phyloP scores from a whole-genome alignment of 2,329 filamentous ascomycete genomes.

The Aspergillus fumigatiaffinis region DNA sequence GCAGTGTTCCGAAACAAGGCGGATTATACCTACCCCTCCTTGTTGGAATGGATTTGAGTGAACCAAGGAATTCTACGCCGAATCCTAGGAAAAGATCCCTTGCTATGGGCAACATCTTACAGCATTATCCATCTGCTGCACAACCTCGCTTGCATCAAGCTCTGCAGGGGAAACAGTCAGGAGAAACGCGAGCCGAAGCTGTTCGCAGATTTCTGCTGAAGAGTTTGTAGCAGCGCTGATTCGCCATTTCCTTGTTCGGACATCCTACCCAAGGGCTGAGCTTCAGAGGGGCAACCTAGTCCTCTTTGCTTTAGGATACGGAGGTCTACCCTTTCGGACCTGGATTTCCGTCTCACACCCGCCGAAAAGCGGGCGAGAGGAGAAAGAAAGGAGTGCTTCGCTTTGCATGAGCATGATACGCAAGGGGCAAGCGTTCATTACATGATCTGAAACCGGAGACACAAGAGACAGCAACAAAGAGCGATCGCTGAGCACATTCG shows the following conservation, averaged over 20 bases:
- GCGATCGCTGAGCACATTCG: neutral
- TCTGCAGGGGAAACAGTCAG: neutral
- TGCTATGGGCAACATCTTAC: neutral
- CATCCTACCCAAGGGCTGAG: neutral
- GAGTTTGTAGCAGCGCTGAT: neutral
- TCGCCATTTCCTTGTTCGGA: neutral
- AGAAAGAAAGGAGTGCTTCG: neutral
- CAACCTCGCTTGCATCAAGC: neutral
- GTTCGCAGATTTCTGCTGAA: neutral
- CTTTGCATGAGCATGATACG: neutral
- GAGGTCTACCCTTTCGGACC: neutral
- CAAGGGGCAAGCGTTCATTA: neutral
- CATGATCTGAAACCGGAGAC: neutral
- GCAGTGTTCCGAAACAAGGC: neutral
- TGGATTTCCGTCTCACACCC: neutral
- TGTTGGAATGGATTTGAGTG: neutral
- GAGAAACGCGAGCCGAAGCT: neutral
- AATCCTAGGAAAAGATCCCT: neutral
- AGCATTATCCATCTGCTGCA: neutral
- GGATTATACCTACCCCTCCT: neutral
- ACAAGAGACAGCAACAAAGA: neutral
- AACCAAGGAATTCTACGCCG: neutral
- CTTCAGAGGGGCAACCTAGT: neutral
- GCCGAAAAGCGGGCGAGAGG: neutral
- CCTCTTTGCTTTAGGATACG: neutral